These are phyloP conservation scores for Botrytis sinoallii DNA, from an alignment of 2,329 filamentous ascomycete genomes.

Conservation along the genomic window DNA sequence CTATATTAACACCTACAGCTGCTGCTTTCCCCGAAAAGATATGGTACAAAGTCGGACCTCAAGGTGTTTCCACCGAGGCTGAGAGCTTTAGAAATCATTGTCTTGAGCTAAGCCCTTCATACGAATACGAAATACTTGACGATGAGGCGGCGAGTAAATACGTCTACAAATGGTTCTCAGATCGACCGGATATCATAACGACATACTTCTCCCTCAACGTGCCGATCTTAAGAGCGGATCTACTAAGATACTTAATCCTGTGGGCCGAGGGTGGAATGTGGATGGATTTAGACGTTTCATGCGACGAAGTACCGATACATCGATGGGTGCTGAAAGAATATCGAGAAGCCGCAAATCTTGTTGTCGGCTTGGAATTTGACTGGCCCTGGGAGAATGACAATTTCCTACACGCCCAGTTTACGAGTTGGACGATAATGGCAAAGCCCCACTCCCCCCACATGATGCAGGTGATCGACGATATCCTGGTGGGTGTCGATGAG, in stretches of 20 bases:
- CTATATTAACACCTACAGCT: neutral
- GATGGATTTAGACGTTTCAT: neutral
- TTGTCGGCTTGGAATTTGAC: constrained; percentile 43
- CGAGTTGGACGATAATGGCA: constrained; percentile 36
- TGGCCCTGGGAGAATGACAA: constrained; percentile 19
- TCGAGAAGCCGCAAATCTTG: constrained; percentile 33
- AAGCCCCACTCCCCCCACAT: constrained; percentile 29
- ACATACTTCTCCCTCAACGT: neutral
- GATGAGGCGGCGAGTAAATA: neutral
- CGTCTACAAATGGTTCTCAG: neutral
- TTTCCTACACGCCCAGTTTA: constrained; percentile 28
- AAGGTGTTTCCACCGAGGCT: neutral
- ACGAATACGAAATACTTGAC: neutral
- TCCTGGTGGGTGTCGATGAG: constrained; percentile 25
- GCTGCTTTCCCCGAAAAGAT: neutral
- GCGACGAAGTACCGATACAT: neutral
- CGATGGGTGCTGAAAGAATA: constrained; percentile 40
- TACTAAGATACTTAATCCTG: constrained; percentile 1
- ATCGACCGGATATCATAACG: neutral
- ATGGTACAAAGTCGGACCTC: neutral
- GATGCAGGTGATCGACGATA: constrained; percentile 34
- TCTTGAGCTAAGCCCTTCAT: neutral
- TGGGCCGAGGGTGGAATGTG: neutral
- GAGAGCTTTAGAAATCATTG: neutral
- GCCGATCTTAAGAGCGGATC: neutral